Evolutionary conservation across 768 basidiomycete species (phyloP).

Genomic region (Tylopilus vinaceipallidus): DNA sequence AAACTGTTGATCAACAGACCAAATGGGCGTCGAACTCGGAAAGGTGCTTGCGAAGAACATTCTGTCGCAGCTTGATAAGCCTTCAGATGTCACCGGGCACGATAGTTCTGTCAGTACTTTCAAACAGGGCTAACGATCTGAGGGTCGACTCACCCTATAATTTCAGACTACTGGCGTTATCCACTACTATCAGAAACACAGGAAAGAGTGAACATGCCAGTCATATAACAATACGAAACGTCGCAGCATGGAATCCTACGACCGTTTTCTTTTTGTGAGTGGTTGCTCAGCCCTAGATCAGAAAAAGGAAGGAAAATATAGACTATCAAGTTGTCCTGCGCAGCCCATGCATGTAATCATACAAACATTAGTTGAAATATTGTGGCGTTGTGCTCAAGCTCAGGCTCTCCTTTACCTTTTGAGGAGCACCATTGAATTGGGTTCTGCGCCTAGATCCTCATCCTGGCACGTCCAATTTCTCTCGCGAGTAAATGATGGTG

Average conservation of each 20-base stretch:
- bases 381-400: neutral
- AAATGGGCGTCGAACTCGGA: constrained; percentile 99
- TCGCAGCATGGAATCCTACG: neutral
- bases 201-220: constrained; percentile 57
- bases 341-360: constrained; percentile 12
- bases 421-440: too few species aligned
- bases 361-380: neutral
- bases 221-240: constrained; percentile 25
- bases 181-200: constrained; percentile 91
- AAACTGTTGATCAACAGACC: constrained; percentile 50
- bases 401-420: too few species aligned
- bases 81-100: constrained; percentile 79
- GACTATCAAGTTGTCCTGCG: neutral
- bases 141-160: constrained; percentile 4
- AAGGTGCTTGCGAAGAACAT: constrained; percentile 98
- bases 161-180: constrained; percentile 90
- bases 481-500: too few species aligned
- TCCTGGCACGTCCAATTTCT: too few species aligned
- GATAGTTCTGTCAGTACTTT: constrained; percentile 66
- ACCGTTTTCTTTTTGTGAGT: neutral
- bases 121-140: neutral
- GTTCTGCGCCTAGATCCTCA: too few species aligned
- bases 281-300: neutral
- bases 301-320: constrained; percentile 2
- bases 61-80: constrained; percentile 78